A percentile compares a stretch with the other conserved stretches of the same genome.
These are phyloP conservation scores for Beauveria medogensis DNA, from an alignment of 2,329 filamentous ascomycete genomes.

Conservation along the genomic window DNA sequence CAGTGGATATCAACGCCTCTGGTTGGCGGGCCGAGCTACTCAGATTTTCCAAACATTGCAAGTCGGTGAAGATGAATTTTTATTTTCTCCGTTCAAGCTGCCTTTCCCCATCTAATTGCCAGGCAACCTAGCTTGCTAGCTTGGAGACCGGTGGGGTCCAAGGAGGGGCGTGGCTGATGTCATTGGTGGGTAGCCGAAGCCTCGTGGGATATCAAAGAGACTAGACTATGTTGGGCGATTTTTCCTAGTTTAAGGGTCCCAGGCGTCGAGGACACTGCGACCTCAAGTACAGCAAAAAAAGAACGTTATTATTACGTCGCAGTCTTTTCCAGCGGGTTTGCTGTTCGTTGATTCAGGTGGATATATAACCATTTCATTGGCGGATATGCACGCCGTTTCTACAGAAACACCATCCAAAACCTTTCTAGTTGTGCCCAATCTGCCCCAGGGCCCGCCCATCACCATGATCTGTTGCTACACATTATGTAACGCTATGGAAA, in stretches of 20 bases:
- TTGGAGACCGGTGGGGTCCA: background rate
- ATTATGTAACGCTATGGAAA: too few relatives aligned
- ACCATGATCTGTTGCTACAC: background rate
- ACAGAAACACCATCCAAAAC: background rate
- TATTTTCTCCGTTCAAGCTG: background rate
- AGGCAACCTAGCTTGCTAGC: background rate
- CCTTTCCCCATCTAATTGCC: background rate
- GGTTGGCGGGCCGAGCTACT: slow-evolving; percentile 6
- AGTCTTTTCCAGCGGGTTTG: background rate
- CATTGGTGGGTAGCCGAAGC: background rate
- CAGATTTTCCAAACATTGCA: background rate
- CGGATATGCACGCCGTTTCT: too few relatives aligned
- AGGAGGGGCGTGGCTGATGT: slow-evolving; percentile 2
- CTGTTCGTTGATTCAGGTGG: too few relatives aligned
- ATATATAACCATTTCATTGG: too few relatives aligned
- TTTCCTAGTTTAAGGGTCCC: background rate
- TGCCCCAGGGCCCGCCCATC: background rate
- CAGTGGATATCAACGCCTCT: slow-evolving; percentile 8
- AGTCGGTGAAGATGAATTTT: slow-evolving; percentile 2
- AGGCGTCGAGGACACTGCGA: too few relatives aligned
- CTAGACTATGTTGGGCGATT: background rate
- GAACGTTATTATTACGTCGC: background rate
- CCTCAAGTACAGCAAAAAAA: background rate
- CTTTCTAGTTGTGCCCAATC: background rate
- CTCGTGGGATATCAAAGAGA: background rate